Evolutionary conservation across 2,329 filamentous ascomycete species (phyloP), one percentile per base, ranked within the genome.

Genomic region (Aspergillus chevalieri): DNA sequence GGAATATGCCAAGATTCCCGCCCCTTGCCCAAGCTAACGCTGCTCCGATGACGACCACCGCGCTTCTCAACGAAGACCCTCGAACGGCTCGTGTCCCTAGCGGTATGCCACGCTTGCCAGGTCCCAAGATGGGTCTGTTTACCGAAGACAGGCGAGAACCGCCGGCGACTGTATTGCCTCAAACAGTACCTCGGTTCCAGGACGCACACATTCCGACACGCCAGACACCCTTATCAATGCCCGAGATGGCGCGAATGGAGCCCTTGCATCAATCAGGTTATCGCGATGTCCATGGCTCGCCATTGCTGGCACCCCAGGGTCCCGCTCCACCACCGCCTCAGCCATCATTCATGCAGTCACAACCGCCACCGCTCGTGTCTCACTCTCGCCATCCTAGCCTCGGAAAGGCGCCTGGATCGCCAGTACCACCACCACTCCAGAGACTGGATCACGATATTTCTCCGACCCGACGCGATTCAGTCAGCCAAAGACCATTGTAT

Each of bases 71-170:
- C 42, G 71, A 72, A 30, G 72, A 74, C 43, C 41, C 63, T 26
- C 64, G 65, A 34, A 53, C 59, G 34, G 65, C 65, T 47, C 66
- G 67, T 24, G 53, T 59, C 4, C 62, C 70, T 38, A 51, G 63
- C 12, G 59, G 60, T 19, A 55, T 63, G 38, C 53, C 62, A 12
- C 64, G 65, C 52, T 65, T 65, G 24, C 55, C 64, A 36, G 73
- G 73, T n/a, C 73, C 73, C 7, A 70, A 67, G 24, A 50, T 68
- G 47, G 73, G 73, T 36, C 72, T 71, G 44, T 76, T 76, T 50
- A 66, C 66, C 26, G 72, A 75, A 10, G 70, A 72, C 6, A 59
- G 66, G 22, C 59, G 66, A 30, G 69, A 71, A 15, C 56, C 61
- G 41, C 50, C 61, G 4, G 47, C 54, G 3, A 47, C 56, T 19